Conservation (phyloP, 1,284 basidiomycete species). For the Heliocybe sulcata region DNA sequence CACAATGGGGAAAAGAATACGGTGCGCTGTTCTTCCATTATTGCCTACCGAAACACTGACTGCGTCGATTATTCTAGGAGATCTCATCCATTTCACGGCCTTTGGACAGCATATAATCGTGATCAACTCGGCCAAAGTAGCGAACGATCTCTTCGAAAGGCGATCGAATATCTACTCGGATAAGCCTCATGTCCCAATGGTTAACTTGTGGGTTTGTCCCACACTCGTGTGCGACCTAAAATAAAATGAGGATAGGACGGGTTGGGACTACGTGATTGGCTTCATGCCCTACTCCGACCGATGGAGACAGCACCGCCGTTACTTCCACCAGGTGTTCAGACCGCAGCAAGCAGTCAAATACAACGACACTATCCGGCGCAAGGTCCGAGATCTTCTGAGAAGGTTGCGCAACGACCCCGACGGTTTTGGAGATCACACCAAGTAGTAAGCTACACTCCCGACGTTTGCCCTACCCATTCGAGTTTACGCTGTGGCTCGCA, state of each 20-base stretch:
- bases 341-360: neutral
- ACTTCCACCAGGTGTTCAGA: neutral
- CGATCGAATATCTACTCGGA: constrained; percentile 14
- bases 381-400: neutral
- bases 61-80: neutral
- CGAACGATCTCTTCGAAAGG: constrained; percentile 14
- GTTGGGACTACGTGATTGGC: constrained; percentile 1
- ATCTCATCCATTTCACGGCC: constrained; percentile 6
- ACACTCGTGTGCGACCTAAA: neutral
- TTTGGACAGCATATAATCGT: constrained; percentile 11
- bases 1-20: constrained; percentile 2
- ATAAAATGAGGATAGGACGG: neutral
- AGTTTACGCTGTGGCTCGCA: neutral
- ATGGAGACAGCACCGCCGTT: neutral
- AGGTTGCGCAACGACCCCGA: neutral
- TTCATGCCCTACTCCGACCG: neutral
- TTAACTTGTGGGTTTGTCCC: neutral
- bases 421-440: neutral
- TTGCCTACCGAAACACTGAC: neutral
- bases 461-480: neutral
- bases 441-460: neutral
- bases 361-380: neutral
- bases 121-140: constrained; percentile 11
- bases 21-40: neutral
- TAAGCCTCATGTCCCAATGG: constrained; percentile 6